These are phyloP conservation scores for Aspergillus spinulosporus DNA, from an alignment of 2,329 filamentous ascomycete genomes.

Conservation along the genomic window DNA sequence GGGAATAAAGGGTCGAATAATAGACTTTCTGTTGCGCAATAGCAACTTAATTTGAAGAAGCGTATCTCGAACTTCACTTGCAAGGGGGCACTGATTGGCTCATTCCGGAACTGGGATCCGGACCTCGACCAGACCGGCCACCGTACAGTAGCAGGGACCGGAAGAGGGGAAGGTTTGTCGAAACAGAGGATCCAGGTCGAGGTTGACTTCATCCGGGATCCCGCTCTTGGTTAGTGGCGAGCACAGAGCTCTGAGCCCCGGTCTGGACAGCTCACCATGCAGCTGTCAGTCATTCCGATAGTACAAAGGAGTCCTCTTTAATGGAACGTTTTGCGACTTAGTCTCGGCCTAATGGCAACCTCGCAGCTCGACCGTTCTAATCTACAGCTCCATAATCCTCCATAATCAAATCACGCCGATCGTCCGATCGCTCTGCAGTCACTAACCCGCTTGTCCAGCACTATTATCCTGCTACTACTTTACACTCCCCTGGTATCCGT, in stretches of 20 bases:
- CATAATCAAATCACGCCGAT: slow-evolving; percentile 1
- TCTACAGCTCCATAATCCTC: background rate
- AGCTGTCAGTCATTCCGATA: background rate
- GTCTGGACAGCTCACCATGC: slow-evolving; percentile 1
- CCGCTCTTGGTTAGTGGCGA: slow-evolving; percentile 1
- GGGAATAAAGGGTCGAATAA: background rate
- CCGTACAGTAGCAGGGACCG: background rate
- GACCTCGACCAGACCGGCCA: slow-evolving; percentile 4
- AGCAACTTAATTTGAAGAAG: background rate
- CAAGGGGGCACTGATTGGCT: background rate
- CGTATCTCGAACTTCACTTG: background rate
- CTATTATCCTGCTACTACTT: background rate
- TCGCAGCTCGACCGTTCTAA: background rate
- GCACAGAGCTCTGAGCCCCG: background rate
- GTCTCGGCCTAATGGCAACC: slow-evolving; percentile 10
- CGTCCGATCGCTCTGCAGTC: slow-evolving; percentile 1
- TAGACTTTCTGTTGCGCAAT: background rate
- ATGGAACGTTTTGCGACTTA: slow-evolving; percentile 5
- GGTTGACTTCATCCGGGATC: background rate
- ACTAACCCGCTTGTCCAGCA: background rate
- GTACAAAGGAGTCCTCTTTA: background rate
- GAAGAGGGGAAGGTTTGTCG: background rate
- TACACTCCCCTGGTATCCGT: background rate
- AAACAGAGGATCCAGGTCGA: background rate
- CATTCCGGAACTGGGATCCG: background rate